Evolutionary conservation across 2,329 filamentous ascomycete species (phyloP).

Genomic region (Botrytis pseudocinerea): DNA sequence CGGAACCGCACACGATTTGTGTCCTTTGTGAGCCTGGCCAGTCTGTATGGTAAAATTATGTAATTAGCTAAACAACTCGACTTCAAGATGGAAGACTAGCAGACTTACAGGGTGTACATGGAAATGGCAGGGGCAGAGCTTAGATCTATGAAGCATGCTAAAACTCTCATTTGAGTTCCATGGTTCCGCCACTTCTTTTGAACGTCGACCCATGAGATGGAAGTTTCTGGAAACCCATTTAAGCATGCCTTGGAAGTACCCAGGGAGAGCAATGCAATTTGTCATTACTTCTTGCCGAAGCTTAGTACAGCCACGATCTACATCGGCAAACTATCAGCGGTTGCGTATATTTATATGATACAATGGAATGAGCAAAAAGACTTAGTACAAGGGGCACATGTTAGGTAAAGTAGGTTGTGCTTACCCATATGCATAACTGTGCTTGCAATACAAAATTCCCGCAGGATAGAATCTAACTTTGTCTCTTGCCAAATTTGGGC

Average conservation of each 20-base stretch:
- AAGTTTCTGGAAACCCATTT: conserved; percentile 31
- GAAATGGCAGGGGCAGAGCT: conserved; percentile 27
- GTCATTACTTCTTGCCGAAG: conserved; percentile 27
- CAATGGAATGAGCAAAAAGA: no score
- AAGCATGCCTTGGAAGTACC: conserved; percentile 28
- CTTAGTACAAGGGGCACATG: no score
- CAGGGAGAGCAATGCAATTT: conserved; percentile 16
- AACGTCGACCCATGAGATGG: conserved; percentile 25
- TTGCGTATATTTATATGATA: neutral
- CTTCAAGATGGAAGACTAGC: no score
- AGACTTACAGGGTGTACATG: conserved; percentile 24
- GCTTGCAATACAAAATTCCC: conserved; percentile 28
- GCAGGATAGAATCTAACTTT: conserved; percentile 27
- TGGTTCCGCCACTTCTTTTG: conserved; percentile 16
- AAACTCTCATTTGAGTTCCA: conserved; percentile 24
- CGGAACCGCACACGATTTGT: conserved; percentile 17
- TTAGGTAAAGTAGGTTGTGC: neutral
- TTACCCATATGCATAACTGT: conserved; percentile 27
- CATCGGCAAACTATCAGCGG: neutral
- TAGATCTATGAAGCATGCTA: conserved; percentile 23
- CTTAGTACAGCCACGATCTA: conserved; percentile 27
- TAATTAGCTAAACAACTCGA: neutral
- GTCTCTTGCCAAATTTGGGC: conserved; percentile 23
- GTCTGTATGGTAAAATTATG: neutral
- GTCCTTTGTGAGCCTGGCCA: conserved; percentile 24